phyloP scores from a whole-genome alignment of 495 filamentous ascomycete genomes.

The Chaetomium fimeti region DNA sequence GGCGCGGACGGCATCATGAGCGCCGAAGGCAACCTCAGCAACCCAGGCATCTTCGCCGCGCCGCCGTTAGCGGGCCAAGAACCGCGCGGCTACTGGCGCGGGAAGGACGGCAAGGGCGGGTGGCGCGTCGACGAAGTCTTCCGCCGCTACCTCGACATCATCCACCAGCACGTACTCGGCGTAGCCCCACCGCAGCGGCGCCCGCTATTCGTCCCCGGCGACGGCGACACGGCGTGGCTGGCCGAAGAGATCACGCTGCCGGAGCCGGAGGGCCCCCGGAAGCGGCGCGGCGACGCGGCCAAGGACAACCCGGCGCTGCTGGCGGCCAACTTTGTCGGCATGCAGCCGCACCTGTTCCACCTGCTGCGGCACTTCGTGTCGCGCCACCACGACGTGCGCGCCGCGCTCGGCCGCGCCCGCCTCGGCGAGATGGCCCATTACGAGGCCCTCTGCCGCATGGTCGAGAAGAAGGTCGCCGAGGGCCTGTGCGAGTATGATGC shows the following conservation, averaged over 20 bases:
- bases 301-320: constrained; percentile 42
- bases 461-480: constrained; percentile 65
- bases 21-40: constrained; percentile 88
- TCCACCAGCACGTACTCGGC: constrained; percentile 71
- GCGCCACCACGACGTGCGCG: constrained; percentile 74
- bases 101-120: constrained; percentile 75
- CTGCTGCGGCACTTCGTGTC: constrained; percentile 78
- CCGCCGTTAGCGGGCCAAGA: constrained; percentile 62
- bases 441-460: constrained; percentile 59
- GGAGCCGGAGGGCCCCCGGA: constrained; percentile 53
- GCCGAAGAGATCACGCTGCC: constrained; percentile 41
- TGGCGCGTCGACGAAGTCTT: constrained; percentile 87
- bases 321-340: constrained; percentile 72
- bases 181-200: constrained; percentile 58
- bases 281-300: constrained; percentile 33
- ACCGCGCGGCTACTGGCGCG: constrained; percentile 79
- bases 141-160: constrained; percentile 83
- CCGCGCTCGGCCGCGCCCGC: constrained; percentile 66
- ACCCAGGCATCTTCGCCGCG: constrained; percentile 80
- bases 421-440: constrained; percentile 66
- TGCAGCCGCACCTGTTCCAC: constrained; percentile 93
- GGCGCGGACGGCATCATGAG: constrained; percentile 93
- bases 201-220: constrained; percentile 73
- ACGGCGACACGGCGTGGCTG: constrained; percentile 53
- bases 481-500: constrained; percentile 71